A percentile compares a stretch with the other conserved stretches of the same genome.
phyloP scores from a whole-genome alignment of 495 filamentous ascomycete species.

The Cercophora newfieldiana region DNA sequence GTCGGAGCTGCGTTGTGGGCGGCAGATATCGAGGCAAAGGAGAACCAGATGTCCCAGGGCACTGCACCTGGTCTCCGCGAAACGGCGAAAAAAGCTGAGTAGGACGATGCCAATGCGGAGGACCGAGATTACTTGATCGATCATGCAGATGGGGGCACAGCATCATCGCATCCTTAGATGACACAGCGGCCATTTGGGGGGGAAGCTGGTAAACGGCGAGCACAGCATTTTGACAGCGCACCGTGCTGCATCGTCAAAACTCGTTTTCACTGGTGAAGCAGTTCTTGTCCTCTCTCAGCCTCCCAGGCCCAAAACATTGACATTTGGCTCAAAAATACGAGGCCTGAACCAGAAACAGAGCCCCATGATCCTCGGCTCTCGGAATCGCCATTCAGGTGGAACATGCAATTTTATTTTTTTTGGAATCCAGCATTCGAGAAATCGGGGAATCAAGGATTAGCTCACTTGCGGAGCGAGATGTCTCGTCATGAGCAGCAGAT shows the following conservation, averaged over 20 bases:
- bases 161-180: constrained; percentile 10
- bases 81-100: constrained; percentile 57
- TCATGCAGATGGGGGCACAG: constrained; percentile 18
- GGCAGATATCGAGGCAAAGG: constrained; percentile 76
- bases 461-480: constrained; percentile 14
- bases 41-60: constrained; percentile 45
- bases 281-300: background rate
- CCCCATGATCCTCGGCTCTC: background rate
- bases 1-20: constrained; percentile 93
- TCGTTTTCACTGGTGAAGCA: background rate
- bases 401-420: background rate
- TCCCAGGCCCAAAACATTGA: background rate
- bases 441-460: background rate
- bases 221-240: constrained; percentile 36
- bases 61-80: constrained; percentile 57
- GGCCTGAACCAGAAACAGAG: background rate
- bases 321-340: background rate
- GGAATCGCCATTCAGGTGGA: background rate
- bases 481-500: constrained; percentile 25
- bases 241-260: constrained; percentile 20
- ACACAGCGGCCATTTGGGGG: constrained; percentile 6
- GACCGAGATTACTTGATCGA: constrained; percentile 29
- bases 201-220: constrained; percentile 20
- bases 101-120: constrained; percentile 28
- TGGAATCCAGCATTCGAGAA: constrained; percentile 5